phyloP scores from a whole-genome alignment of 352 stramenopile genomes.

The Globisporangium perplexum region DNA sequence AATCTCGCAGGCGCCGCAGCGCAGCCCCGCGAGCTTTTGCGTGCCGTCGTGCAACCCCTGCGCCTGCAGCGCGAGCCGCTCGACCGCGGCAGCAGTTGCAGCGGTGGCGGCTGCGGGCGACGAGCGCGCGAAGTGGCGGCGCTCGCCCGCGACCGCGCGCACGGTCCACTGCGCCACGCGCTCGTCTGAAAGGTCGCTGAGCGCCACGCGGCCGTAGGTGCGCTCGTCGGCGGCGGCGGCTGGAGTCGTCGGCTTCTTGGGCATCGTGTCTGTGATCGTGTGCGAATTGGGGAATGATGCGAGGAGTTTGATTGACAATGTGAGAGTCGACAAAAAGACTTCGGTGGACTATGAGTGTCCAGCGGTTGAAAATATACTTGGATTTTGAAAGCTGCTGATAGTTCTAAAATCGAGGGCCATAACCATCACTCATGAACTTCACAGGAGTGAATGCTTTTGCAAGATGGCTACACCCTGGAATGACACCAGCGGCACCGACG shows the following conservation, averaged over 20 bases:
- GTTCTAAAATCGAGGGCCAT: not conserved
- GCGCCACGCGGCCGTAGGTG: constrained; percentile 53
- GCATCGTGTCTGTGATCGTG: no score
- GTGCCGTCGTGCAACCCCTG: constrained; percentile 28
- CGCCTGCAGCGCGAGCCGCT: constrained; percentile 24
- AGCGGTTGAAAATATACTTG: no score
- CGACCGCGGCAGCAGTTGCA: constrained; percentile 9
- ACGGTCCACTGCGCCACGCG: constrained; percentile 53
- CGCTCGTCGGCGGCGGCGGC: constrained; percentile 19
- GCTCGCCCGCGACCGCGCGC: constrained; percentile 48
- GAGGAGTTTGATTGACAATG: no score
- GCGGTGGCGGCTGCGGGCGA: not conserved
- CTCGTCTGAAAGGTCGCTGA: constrained; percentile 45
- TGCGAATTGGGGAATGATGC: not conserved
- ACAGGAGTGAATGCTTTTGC: not conserved
- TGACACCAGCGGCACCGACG: no score
- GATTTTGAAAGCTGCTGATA: no score
- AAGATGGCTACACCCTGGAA: no score
- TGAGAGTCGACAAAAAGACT: not conserved
- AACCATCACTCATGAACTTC: not conserved
- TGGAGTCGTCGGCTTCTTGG: not conserved
- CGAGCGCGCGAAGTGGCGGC: constrained; percentile 34
- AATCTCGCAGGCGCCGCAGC: constrained; percentile 73
- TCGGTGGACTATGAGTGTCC: not conserved
- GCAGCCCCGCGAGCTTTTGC: constrained; percentile 40